Base-by-base conservation (phyloP, 306 rosid species). In the Castanea mollissima region DNA sequence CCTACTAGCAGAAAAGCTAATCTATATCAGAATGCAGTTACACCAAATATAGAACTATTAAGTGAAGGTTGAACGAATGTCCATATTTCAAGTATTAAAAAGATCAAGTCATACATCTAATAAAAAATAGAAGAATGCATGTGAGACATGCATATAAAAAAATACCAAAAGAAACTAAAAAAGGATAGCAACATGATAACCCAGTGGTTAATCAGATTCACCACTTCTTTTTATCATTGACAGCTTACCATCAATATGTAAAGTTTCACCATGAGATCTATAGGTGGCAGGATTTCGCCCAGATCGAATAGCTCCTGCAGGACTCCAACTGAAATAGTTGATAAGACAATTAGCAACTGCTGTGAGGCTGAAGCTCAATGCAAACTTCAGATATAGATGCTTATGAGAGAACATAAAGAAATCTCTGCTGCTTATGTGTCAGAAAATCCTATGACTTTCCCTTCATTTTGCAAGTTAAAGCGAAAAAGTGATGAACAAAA, bases 211-310 rank as follows among this genome's bases (percentile, higher is more conserved):
- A 52, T 25, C 70, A 55, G 63, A 77, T 72, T 35, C 67, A 69
- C 57, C 44, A 19, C 25, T 57, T 56, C 60, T 62, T 44, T 52
- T 68, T 32, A 72, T 55, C 32, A 63, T 46, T 59, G 29, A 76
- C 79, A 84, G 76, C 91, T 86, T 83, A 95, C 99, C 99, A 80
- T 85, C 94, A 74, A 95, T 73, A 71, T 93, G 85, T 54, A 93
- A 68, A 51, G 86, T 95, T 91, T 92, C 84, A 7, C 90, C 99
- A 54, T 67, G 20, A 69, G 82, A 87, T 84, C 78, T 86, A 83
- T 93, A 95, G 62, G 91, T 90, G 75, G 99, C 99, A 71, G 98
- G 93, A 87, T 91, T 95, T 59, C 89, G 74, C 59, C 99, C 99
- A 73, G 89, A 79, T 88, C 94, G 91, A 85, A 95, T 90, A 82